phyloP scores from a whole-genome alignment of 345 rosid species.

The Euphorbia pulcherrima region DNA sequence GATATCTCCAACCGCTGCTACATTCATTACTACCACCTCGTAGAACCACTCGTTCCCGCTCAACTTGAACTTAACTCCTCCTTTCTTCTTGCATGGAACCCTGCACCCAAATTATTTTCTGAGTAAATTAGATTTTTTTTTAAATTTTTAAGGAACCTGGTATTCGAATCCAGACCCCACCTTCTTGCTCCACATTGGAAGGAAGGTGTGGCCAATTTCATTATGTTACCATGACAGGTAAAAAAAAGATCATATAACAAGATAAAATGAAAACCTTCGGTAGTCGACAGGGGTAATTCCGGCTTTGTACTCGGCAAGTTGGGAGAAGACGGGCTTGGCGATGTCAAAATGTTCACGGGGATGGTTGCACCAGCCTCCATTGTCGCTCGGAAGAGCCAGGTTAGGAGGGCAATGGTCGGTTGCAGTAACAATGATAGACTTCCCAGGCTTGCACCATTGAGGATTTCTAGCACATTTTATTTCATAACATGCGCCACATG shows the following conservation, averaged over 20 bases:
- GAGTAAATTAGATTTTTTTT: too few relatives aligned
- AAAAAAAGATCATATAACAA: too few relatives aligned
- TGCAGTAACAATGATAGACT: conserved; percentile 55
- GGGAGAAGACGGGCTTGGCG: conserved; percentile 52
- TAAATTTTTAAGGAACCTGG: too few relatives aligned
- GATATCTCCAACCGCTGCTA: conserved; percentile 71
- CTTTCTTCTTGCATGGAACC: conserved; percentile 64
- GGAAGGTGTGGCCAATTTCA: too few relatives aligned
- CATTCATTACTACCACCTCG: conserved; percentile 51
- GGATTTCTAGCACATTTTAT: conserved; percentile 35
- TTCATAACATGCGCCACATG: conserved; percentile 55
- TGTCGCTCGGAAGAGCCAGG: conserved; percentile 38
- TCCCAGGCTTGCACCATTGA: conserved; percentile 52
- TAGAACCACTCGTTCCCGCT: conserved; percentile 65
- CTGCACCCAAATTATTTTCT: conserved; percentile 41
- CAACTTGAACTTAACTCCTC: conserved; percentile 66
- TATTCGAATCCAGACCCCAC: too few relatives aligned
- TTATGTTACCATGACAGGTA: too few relatives aligned
- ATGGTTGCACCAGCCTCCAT: conserved; percentile 80
- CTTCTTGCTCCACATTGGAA: too few relatives aligned
- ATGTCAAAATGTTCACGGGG: conserved; percentile 72
- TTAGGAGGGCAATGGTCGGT: conserved; percentile 80
- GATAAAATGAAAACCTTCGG: conserved; percentile 70
- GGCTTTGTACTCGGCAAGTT: conserved; percentile 47
- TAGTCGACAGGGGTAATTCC: conserved; percentile 60